Percentiles rank a stretch among this genome's conserved stretches.
Conservation (phyloP, 1,139 yeast species). For the Blastobotrys arbuscula region DNA sequence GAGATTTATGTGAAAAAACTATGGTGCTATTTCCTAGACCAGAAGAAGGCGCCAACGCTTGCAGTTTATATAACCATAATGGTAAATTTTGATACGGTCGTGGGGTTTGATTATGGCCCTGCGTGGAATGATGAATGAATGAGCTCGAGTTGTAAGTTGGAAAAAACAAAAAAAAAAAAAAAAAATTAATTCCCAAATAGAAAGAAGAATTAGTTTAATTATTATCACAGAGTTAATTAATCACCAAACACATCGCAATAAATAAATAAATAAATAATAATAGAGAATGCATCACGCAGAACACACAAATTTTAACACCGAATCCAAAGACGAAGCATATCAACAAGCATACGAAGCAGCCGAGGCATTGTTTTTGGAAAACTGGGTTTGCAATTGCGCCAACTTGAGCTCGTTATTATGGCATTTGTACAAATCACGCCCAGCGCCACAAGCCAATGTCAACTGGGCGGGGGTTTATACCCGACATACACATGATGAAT, state of each 20-base stretch:
- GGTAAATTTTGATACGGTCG: not conserved
- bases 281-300: conserved; percentile 29
- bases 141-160: not conserved
- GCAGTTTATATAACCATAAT: not conserved
- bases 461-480: conserved; percentile 96
- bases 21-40: not conserved
- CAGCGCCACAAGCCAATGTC: conserved; percentile 38
- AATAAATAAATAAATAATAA: not conserved
- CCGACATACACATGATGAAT: conserved; percentile 33
- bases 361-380: conserved; percentile 52
- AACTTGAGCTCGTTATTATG: conserved; percentile 82
- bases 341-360: conserved; percentile 56
- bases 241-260: not conserved
- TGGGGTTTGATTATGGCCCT: not conserved
- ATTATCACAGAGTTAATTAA: not conserved
- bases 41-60: not conserved
- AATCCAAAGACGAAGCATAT: conserved; percentile 46
- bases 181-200: not conserved
- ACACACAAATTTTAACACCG: conserved; percentile 22
- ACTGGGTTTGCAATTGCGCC: conserved; percentile 87
- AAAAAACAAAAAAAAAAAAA: not conserved
- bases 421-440: conserved; percentile 71
- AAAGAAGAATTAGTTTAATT: too few species aligned
- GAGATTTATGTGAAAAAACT: not conserved
- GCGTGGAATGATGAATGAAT: not conserved